Evolutionary conservation across 768 basidiomycete species (phyloP).

Genomic region (Termitomyces sp.): DNA sequence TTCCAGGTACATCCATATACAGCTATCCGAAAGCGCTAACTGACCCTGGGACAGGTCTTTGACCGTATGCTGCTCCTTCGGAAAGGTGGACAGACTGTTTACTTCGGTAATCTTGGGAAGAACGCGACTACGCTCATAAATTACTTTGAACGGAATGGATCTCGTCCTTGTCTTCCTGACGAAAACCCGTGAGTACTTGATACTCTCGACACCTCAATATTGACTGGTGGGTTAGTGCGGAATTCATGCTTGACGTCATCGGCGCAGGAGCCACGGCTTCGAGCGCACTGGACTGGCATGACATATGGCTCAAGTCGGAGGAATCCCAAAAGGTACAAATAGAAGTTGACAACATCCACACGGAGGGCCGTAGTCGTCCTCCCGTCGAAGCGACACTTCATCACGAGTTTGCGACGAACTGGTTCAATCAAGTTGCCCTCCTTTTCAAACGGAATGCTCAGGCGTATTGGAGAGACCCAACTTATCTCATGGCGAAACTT

Average conservation of each 20-base stretch:
- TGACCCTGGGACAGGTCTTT: constrained; percentile 41
- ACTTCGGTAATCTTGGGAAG: constrained; percentile 66
- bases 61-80: constrained; percentile 69
- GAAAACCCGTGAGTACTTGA: constrained; percentile 62
- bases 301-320: constrained; percentile 48
- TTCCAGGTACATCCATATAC: constrained; percentile 44
- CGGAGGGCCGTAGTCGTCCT: constrained; percentile 38
- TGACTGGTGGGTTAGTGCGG: constrained; percentile 32
- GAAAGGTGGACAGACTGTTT: constrained; percentile 74
- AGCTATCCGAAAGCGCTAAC: not conserved
- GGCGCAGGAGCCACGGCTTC: constrained; percentile 67
- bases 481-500: constrained; percentile 57
- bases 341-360: constrained; percentile 43
- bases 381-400: constrained; percentile 29
- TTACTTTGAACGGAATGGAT: constrained; percentile 75
- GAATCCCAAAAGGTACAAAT: constrained; percentile 31
- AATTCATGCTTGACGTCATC: constrained; percentile 67
- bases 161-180: constrained; percentile 48
- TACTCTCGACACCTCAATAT: not conserved
- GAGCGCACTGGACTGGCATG: constrained; percentile 49
- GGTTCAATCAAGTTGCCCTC: constrained; percentile 41
- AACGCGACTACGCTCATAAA: constrained; percentile 58
- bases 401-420: constrained; percentile 48
- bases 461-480: constrained; percentile 53
- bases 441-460: constrained; percentile 39